A percentile compares a stretch with the other conserved stretches of the same genome.
phyloP scores from a whole-genome alignment of 345 rosid species.

The Eucalyptus viminalis region DNA sequence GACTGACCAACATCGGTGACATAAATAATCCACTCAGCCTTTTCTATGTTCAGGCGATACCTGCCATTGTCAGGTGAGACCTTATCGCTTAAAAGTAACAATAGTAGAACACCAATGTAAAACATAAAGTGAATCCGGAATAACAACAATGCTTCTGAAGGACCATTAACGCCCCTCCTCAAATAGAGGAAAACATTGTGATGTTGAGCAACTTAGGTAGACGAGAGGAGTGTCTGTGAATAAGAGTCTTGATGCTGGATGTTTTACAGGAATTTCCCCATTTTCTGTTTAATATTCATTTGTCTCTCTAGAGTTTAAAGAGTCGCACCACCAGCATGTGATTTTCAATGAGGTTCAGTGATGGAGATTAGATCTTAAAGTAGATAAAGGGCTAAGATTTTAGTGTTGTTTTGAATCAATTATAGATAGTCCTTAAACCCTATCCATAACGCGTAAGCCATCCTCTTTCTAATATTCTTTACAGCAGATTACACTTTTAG shows the following conservation, averaged over 20 bases:
- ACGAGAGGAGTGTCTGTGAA: not conserved
- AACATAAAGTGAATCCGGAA: not conserved
- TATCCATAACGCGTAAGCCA: not conserved
- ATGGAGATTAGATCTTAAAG: not conserved
- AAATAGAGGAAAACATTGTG: not conserved
- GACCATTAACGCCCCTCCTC: not conserved
- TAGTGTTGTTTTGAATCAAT: not conserved
- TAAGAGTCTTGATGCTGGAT: not conserved
- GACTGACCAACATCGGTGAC: conserved; percentile 98
- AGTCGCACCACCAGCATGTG: not conserved
- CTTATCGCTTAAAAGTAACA: not conserved
- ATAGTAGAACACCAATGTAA: not conserved
- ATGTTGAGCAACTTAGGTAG: not conserved
- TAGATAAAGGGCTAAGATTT: not conserved
- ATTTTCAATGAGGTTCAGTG: not conserved
- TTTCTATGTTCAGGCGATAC: conserved; percentile 94
- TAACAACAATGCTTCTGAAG: not conserved
- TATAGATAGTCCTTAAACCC: not conserved
- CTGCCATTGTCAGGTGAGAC: conserved; percentile 6
- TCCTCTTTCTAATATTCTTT: not conserved
- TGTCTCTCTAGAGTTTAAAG: not conserved
- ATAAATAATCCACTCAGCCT: conserved; percentile 92
- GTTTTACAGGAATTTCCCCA: not conserved
- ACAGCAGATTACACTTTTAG: not conserved
- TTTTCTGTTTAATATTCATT: not conserved